Base-by-base conservation (phyloP, 2,329 filamentous ascomycete genomes). In the Ceratocystis huliohia region DNA sequence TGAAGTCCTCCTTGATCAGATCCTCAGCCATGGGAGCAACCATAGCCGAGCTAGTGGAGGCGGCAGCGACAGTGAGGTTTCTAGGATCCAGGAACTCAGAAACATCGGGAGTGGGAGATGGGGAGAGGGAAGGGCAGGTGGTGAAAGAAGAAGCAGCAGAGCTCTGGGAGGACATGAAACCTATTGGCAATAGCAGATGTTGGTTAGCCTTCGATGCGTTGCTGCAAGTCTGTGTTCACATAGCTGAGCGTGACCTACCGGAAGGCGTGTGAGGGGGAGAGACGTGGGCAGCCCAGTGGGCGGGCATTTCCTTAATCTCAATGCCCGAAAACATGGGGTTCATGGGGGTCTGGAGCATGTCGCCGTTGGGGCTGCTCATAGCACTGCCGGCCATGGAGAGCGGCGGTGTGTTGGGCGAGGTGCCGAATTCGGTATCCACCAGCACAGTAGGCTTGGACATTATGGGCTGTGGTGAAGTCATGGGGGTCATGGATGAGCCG, bases 51-150 rank as follows among this genome's bases (percentile, higher is more conserved):
- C 79, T 81, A 69, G 79, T 76, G 72, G 79, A 74, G 64, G 73
- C 76, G 75, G 78, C 81, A 75, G 78, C 81, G 33, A 96, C 89
- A 22, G 89, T 96, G 70, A 96, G 79, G 74, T 96, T 90, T 73
- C 92, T 87, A 44, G 93, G 92, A 74, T 96, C 92, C 76, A 93
- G 96, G 75, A 94, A 95, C 73, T 91, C 88, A 1, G 85, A 85
- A 59, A 82, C 78, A 74, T 89, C 86, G 37, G 90, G 89, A 61
- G 89, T 88, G 20, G 91, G 91, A 20, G 66, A 59, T 22, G 91
- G 91, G 33, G 91, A 95, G 70, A 94, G 84, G 68, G 91, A 94
- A 70, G 91, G 89, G 79, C 88, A 93, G 59, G 88, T 85, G 73
- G 86, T 66, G 53, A 63, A 56, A 13, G 67, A 66, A 30, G 66